phyloP scores from a whole-genome alignment of 2,329 filamentous ascomycete genomes.

The Cadophora luteo-olivacea region DNA sequence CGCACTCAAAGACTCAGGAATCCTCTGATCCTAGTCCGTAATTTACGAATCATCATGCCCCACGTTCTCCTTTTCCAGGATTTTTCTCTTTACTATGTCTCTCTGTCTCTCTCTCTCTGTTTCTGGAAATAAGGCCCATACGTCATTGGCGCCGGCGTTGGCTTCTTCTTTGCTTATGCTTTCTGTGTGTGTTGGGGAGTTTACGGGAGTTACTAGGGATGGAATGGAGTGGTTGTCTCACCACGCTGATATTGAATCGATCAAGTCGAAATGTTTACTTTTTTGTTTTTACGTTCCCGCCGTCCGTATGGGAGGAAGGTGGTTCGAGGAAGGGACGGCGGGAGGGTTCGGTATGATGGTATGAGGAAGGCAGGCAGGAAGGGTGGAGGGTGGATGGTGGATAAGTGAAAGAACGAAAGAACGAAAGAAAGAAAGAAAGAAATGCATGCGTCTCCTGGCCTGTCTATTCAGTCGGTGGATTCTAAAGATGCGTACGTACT shows the following conservation, averaged over 20 bases:
- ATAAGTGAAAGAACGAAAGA: neutral
- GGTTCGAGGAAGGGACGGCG: too few relatives aligned
- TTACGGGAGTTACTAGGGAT: conserved; percentile 30
- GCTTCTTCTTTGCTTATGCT: conserved; percentile 19
- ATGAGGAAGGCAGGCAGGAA: neutral
- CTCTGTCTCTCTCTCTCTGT: neutral
- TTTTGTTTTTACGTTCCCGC: neutral
- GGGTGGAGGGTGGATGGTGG: neutral
- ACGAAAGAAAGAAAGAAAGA: neutral
- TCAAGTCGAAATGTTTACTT: neutral
- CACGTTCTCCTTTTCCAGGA: neutral
- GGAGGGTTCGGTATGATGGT: neutral
- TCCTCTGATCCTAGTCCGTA: conserved; percentile 65
- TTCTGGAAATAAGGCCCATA: conserved; percentile 32
- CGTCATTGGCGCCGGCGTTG: conserved; percentile 41
- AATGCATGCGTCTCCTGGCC: neutral
- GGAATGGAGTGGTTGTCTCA: conserved; percentile 38
- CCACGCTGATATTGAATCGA: conserved; percentile 27
- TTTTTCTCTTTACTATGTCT: conserved; percentile 27
- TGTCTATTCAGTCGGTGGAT: neutral
- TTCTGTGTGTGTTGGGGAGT: conserved; percentile 16
- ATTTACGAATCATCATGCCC: conserved; percentile 36
- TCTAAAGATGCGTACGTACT: too few relatives aligned
- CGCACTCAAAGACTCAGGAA: conserved; percentile 96
- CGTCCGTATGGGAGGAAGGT: neutral